Evolutionary conservation across 805 yeast genomes (phyloP), one percentile per base, ranked within the genome.

Genomic region (Vanderwaltozyma yarrowii): DNA sequence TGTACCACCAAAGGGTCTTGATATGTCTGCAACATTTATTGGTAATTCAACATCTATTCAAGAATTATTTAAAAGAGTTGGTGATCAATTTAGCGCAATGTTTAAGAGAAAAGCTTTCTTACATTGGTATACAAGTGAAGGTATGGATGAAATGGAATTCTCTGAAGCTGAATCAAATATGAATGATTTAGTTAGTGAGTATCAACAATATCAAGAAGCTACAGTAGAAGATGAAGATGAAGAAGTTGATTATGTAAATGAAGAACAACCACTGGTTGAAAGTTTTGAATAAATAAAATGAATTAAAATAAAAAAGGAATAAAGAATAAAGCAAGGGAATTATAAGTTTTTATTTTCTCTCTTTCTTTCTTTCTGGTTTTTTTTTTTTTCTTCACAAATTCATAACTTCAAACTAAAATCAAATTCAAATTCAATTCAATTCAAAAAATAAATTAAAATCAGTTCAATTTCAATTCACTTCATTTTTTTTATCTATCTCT

Each of bases 131-230:
- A 83, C 92, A 9, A 74, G 80, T 51, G 96, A 87, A 66, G 96
- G 96, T 69, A 87, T 87, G 96, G 96, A 87, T 58, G 94, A 81
- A 67, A 73, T 79, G 71, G 96, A 87, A 67, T 87, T 87, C 64
- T 76, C 86, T 41, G 96, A 87, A 69, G 96, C 96, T 38, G 94
- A 85, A 67, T 78, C 89, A 39, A 83, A 87, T 61, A 77, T 87
- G 87, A 75, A 74, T 51, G 96, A 87, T 65, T 71, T 87, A 58
- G 87, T 86, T 40, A 75, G 79, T 56, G 96, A 87, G 65, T 79
- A 87, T 61, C 92, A 84, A 67, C 95, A 87, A 67, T 84, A 86
- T 68, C 95, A 86, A 71, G 89, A 80, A 49, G 84, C 80, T 38
- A 73, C 77, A 41, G 71, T 74, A 40, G 88, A 78, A 49, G 83